Evolutionary conservation across 1,284 basidiomycete species (phyloP).

Genomic region (Apiotrichum montevideense): DNA sequence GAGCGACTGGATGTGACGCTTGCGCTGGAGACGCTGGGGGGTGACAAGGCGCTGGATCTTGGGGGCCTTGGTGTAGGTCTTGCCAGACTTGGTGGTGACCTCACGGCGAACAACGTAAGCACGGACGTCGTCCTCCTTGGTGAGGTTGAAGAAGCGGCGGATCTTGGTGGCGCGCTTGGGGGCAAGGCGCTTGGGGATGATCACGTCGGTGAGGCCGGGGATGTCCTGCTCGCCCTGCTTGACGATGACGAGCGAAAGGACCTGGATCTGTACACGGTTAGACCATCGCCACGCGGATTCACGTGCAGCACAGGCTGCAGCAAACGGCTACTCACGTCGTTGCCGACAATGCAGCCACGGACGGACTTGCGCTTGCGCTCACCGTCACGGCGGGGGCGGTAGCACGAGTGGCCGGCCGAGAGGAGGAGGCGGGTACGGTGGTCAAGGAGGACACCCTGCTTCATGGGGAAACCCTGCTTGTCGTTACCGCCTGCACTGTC

Average conservation of each 20-base stretch:
- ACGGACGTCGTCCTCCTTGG: slow-evolving; percentile 96
- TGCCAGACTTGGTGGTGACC: slow-evolving; percentile 92
- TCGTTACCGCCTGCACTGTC: slow-evolving; percentile 40
- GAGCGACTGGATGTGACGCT: slow-evolving; percentile 85
- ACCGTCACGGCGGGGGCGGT: slow-evolving; percentile 83
- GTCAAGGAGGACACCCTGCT: slow-evolving; percentile 95
- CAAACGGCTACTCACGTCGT: slow-evolving; percentile 53
- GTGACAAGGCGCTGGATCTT: slow-evolving; percentile 73
- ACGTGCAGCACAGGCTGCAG: neutral
- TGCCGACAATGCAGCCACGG: slow-evolving; percentile 93
- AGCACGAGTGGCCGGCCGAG: slow-evolving; percentile 94
- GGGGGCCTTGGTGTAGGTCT: slow-evolving; percentile 94
- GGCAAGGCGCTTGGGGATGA: slow-evolving; percentile 91
- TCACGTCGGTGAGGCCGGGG: slow-evolving; percentile 84
- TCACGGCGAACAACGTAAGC: slow-evolving; percentile 88
- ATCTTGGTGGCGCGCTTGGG: slow-evolving; percentile 80
- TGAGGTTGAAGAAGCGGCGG: slow-evolving; percentile 94
- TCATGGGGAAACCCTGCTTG: slow-evolving; percentile 61
- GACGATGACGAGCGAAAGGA: slow-evolving; percentile 88
- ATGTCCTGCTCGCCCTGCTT: slow-evolving; percentile 94
- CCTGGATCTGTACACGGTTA: slow-evolving; percentile 58
- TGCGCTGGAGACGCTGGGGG: slow-evolving; percentile 89
- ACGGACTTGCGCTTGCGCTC: slow-evolving; percentile 99
- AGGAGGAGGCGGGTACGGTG: slow-evolving; percentile 92
- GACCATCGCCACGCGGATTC: neutral